Base-by-base conservation (phyloP, 2,329 filamentous ascomycete genomes). In the Colletotrichum sidae region DNA sequence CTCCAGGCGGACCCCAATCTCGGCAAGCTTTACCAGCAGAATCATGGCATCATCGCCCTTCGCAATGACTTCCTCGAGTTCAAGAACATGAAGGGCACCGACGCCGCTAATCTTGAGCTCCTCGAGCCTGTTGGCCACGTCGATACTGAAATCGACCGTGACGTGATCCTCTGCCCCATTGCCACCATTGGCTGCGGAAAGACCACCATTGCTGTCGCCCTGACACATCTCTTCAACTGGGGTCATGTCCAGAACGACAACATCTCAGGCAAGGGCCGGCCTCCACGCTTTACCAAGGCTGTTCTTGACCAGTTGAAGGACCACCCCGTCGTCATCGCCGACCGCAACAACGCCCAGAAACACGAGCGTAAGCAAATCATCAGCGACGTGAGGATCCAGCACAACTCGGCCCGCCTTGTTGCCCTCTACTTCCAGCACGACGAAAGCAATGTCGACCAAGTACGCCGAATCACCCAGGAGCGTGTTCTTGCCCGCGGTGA, bases 171-270 rank as follows among this genome's bases (percentile, higher is more conserved):
- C n/a, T 91, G 94, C 6, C 94, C 96, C 1, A 89, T 97, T 71
- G 94, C 96, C 2, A 97, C 96, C 1, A 91, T 99, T 58, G 96
- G 96, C 9, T 99, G 96, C 74, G 96, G 96, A 60, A 99, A 99
- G 84, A 99, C 96, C 0, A 99, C 96, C 0, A 81, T 99, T 54
- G 94, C 92, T 3, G 79, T 96, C 54, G 94, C 92, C 2, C 82
- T 99, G 17, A 86, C 86, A 5, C 90, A 93, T 72, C 85, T 99
- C 1, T 97, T 98, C 70, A 88, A 85, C 59, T 98, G 94, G 92
- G 95, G 93, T 13, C 94, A 97, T 75, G 84, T 97, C 53, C 96
- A 99, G 75, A 99, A 99, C 75, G 96, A 99, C 80, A 97, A 99
- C 74, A 96, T 99, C 65, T 88, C 89, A 56, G 93, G 90, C 68